Conservation (phyloP, 106 monocot genomes). For the Narthecium ossifragum region DNA sequence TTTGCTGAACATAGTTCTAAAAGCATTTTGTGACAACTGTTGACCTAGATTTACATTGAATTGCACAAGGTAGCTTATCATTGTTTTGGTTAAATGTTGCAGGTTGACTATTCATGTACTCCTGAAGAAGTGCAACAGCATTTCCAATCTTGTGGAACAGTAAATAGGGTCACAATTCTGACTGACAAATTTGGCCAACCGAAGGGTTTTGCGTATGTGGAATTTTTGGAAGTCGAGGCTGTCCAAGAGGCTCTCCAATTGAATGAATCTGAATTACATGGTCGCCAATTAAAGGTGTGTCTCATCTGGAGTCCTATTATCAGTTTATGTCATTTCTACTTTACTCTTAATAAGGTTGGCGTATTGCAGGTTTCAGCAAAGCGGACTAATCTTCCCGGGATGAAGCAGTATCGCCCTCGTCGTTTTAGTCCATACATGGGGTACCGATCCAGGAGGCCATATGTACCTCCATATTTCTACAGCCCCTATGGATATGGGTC, state of each 20-base stretch:
- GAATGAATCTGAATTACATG: slow-evolving; percentile 91
- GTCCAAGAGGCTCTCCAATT: slow-evolving; percentile 75
- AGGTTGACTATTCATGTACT: slow-evolving; percentile 95
- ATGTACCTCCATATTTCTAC: slow-evolving; percentile 52
- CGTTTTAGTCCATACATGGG: slow-evolving; percentile 60
- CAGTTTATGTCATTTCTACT: no score
- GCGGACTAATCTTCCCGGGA: slow-evolving; percentile 71
- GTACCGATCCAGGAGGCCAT: slow-evolving; percentile 49
- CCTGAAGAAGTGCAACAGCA: slow-evolving; percentile 99
- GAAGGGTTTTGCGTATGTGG: slow-evolving; percentile 87
- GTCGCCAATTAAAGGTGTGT: slow-evolving; percentile 80
- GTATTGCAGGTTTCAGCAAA: slow-evolving; percentile 52
- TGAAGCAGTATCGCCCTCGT: slow-evolving; percentile 60
- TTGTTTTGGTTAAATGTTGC: slow-evolving; percentile 4
- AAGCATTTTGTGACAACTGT: no score
- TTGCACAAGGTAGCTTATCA: no score
- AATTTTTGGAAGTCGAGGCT: slow-evolving; percentile 77
- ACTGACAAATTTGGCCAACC: slow-evolving; percentile 90
- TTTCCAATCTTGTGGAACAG: slow-evolving; percentile 83
- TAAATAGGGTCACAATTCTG: slow-evolving; percentile 80
- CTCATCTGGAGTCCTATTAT: not conserved
- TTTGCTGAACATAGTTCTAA: no score
- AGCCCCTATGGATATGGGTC: slow-evolving; percentile 82
- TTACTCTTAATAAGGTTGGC: not conserved
- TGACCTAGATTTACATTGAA: no score